A percentile compares a stretch with the other conserved stretches of the same genome.
Evolutionary conservation across 2,329 filamentous ascomycete genomes (phyloP).

Genomic region (Fusarium udum): DNA sequence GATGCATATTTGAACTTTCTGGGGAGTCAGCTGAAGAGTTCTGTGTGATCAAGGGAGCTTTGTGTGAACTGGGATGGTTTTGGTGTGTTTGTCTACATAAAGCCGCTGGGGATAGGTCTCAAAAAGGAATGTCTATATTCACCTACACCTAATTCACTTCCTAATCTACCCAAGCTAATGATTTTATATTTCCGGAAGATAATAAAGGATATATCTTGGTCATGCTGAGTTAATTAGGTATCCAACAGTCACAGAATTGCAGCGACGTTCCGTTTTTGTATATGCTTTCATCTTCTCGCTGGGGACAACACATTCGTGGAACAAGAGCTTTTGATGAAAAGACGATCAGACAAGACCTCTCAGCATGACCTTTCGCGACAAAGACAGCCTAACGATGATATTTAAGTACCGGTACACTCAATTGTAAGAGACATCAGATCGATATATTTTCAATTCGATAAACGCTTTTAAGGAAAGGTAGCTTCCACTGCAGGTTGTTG

Average conservation of each 20-base stretch:
- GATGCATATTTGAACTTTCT: background rate
- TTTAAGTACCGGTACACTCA: background rate
- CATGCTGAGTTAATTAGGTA: background rate
- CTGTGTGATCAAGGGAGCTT: background rate
- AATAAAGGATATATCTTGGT: background rate
- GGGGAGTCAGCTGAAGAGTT: too few species aligned
- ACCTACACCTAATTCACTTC: background rate
- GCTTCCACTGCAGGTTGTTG: background rate
- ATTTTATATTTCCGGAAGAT: background rate
- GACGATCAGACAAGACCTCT: background rate
- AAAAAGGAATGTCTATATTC: background rate
- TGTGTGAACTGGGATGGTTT: background rate
- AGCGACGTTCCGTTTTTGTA: background rate
- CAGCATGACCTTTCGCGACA: too few species aligned
- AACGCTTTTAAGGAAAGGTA: background rate
- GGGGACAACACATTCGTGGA: background rate
- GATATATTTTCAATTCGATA: background rate
- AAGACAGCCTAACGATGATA: background rate
- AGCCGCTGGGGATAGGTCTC: background rate
- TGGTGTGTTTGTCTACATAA: background rate
- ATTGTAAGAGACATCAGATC: background rate
- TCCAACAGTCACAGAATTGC: background rate
- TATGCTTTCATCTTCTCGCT: background rate
- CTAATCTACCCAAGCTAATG: background rate
- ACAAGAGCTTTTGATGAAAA: background rate